A percentile compares a stretch with the other conserved stretches of the same genome.
Conservation (phyloP, 2,329 filamentous ascomycete genomes). For the Trichoderma afroharzianum region DNA sequence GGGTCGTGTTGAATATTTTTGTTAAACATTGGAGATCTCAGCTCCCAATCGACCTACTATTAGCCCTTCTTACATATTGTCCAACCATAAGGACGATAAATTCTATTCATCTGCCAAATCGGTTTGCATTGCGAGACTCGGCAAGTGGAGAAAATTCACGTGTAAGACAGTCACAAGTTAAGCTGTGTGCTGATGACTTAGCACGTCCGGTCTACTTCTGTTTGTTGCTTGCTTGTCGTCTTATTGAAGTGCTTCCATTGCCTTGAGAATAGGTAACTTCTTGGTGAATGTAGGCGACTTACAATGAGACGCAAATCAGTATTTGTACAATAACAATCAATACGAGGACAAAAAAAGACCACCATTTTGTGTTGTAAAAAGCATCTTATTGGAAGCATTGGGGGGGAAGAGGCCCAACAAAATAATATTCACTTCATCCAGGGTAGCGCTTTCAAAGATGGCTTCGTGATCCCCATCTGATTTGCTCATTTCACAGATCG, state of each 20-base stretch:
- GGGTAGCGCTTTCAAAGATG: not conserved
- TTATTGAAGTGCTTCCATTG: not conserved
- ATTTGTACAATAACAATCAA: not conserved
- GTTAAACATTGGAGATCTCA: no score
- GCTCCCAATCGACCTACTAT: not conserved
- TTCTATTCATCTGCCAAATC: not conserved
- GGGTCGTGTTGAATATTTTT: not conserved
- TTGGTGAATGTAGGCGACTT: fast-evolving
- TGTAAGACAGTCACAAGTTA: not conserved
- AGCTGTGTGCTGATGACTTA: not conserved
- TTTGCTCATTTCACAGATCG: not conserved
- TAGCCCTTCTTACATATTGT: not conserved
- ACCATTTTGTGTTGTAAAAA: not conserved
- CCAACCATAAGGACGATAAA: not conserved
- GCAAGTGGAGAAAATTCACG: not conserved
- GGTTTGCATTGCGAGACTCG: not conserved
- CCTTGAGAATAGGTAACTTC: not conserved
- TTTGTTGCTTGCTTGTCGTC: not conserved
- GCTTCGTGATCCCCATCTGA: not conserved
- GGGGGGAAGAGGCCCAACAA: not conserved
- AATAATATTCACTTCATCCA: not conserved
- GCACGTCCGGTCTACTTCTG: not conserved
- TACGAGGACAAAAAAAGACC: not conserved
- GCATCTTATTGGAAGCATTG: not conserved
- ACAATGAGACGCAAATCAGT: not conserved